These are phyloP conservation scores for Micractinium conductrix DNA, from an alignment of 139 green algal species.

Conservation along the genomic window DNA sequence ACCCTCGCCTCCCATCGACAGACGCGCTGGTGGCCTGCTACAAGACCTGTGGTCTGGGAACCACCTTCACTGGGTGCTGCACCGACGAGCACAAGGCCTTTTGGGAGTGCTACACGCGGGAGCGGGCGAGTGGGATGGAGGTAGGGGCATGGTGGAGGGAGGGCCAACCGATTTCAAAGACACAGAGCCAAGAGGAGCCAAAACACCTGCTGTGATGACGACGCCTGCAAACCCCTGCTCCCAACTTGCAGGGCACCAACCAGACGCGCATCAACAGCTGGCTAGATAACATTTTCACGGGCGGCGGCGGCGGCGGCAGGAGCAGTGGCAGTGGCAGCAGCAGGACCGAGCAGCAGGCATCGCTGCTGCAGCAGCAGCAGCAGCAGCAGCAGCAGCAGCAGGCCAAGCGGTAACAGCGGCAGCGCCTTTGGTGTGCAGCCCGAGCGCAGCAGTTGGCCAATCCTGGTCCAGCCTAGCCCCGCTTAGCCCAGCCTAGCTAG, in stretches of 20 bases:
- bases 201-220: neutral
- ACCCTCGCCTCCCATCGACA: neutral
- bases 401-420: neutral
- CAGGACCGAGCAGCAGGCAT: neutral
- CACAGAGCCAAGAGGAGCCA: neutral
- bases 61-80: constrained; percentile 43
- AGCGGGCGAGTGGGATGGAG: constrained; percentile 7
- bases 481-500: no score
- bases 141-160: neutral
- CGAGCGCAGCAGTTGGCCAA: neutral
- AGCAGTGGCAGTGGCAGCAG: neutral
- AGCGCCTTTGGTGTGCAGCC: neutral
- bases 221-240: neutral
- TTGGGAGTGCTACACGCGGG: constrained; percentile 44
- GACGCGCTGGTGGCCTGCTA: constrained; percentile 34
- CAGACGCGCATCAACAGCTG: constrained; percentile 27
- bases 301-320: neutral
- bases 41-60: constrained; percentile 24
- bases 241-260: constrained; percentile 33
- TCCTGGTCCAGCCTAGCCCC: neutral
- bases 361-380: neutral
- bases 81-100: constrained; percentile 38
- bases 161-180: neutral
- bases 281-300: constrained; percentile 19
- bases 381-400: neutral